phyloP scores from a whole-genome alignment of 2,329 filamentous ascomycete genomes.

The Ramichloridium luteum region DNA sequence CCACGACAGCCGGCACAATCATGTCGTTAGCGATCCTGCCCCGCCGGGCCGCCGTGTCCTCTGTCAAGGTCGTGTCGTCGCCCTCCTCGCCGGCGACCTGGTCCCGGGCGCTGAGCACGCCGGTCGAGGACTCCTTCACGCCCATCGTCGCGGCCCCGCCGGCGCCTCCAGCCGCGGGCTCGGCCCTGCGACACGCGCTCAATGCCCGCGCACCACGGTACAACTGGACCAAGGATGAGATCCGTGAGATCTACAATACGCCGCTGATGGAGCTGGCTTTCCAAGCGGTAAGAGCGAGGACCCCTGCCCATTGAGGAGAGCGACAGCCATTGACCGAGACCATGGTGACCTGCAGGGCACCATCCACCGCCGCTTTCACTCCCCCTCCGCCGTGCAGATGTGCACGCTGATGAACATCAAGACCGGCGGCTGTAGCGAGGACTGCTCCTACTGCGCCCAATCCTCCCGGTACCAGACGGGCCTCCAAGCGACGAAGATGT shows the following conservation, averaged over 20 bases:
- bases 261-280: conserved; percentile 59
- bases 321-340: conserved; percentile 1
- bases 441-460: conserved; percentile 88
- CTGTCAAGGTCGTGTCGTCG: conserved; percentile 10
- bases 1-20: not conserved
- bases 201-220: conserved; percentile 50
- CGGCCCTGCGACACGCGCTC: conserved; percentile 40
- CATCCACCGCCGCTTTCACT: conserved; percentile 75
- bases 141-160: conserved; percentile 16
- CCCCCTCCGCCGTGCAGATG: conserved; percentile 73
- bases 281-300: conserved; percentile 18
- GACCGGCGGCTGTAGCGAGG: conserved; percentile 80
- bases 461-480: conserved; percentile 70
- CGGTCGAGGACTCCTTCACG: conserved; percentile 24
- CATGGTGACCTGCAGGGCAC: conserved; percentile 44
- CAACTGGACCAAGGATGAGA: conserved; percentile 72
- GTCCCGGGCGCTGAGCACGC: conserved; percentile 23
- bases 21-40: conserved; percentile 19
- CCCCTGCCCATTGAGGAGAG: conserved; percentile 21
- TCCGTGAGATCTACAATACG: conserved; percentile 67
- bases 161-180: conserved; percentile 15
- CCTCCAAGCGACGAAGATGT: conserved; percentile 66
- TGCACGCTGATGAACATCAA: conserved; percentile 97
- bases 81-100: conserved; percentile 4
- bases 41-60: conserved; percentile 13